These are phyloP conservation scores for Metschnikowia lochheadii DNA, from an alignment of 805 yeast genomes.

Conservation along the genomic window DNA sequence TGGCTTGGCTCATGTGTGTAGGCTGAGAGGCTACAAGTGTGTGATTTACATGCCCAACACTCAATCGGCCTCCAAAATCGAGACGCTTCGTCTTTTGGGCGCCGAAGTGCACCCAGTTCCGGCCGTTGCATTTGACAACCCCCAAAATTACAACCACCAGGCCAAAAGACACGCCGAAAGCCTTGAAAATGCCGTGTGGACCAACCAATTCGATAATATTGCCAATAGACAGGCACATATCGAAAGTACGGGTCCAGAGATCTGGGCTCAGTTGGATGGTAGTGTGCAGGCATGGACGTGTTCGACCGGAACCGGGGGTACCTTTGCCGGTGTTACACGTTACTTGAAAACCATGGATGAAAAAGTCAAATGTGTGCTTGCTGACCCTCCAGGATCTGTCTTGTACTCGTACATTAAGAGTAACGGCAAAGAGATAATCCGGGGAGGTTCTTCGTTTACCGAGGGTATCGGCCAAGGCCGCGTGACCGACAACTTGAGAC, in stretches of 20 bases:
- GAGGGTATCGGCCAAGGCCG: conserved; percentile 98
- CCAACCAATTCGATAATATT: conserved; percentile 85
- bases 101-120: conserved; percentile 89
- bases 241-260: conserved; percentile 89
- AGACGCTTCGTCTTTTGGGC: conserved; percentile 68
- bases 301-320: conserved; percentile 91
- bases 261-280: conserved; percentile 80
- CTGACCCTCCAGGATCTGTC: conserved; percentile 94
- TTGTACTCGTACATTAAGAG: conserved; percentile 73
- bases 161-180: conserved; percentile 80
- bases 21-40: conserved; percentile 79
- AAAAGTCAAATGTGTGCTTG: conserved; percentile 59
- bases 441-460: conserved; percentile 83
- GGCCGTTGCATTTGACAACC: conserved; percentile 77
- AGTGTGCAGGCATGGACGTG: conserved; percentile 82
- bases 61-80: conserved; percentile 76
- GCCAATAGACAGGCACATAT: conserved; percentile 87
- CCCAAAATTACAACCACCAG: conserved; percentile 81
- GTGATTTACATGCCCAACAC: conserved; percentile 91
- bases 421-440: conserved; percentile 61
- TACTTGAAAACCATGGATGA: conserved; percentile 68
- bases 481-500: conserved; percentile 75
- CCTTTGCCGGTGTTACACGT: conserved; percentile 81
- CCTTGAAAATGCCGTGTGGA: conserved; percentile 81
- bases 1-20: conserved; percentile 77